Conservation (phyloP, 495 filamentous ascomycete species). For the Neurospora sp. region DNA sequence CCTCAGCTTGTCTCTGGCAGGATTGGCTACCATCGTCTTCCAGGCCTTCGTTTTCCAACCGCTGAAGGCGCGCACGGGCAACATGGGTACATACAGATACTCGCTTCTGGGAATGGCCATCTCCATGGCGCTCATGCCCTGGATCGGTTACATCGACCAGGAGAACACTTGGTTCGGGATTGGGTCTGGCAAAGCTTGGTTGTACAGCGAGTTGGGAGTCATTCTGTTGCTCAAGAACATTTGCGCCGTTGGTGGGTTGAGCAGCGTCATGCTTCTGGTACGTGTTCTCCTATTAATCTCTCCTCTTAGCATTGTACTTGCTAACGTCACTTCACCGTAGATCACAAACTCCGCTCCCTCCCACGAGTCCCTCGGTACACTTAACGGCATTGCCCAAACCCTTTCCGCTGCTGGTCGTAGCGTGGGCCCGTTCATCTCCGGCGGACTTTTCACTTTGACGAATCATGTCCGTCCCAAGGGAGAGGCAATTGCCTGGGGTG, state of each 20-base stretch:
- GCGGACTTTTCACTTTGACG: constrained; percentile 68
- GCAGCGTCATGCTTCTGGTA: constrained; percentile 79
- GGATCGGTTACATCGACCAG: constrained; percentile 64
- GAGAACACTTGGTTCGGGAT: constrained; percentile 32
- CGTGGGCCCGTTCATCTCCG: constrained; percentile 79
- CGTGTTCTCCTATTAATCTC: too few species aligned
- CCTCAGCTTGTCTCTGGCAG: constrained; percentile 74
- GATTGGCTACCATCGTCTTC: constrained; percentile 75
- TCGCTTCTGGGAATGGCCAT: constrained; percentile 74
- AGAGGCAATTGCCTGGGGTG: constrained; percentile 72
- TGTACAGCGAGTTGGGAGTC: constrained; percentile 66
- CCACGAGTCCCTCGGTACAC: constrained; percentile 72
- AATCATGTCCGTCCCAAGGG: constrained; percentile 63
- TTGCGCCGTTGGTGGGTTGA: constrained; percentile 77
- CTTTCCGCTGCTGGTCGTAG: constrained; percentile 86
- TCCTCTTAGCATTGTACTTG: too few species aligned
- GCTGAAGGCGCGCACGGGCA: constrained; percentile 73
- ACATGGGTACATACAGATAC: constrained; percentile 68
- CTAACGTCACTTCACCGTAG: too few species aligned
- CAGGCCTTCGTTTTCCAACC: constrained; percentile 75
- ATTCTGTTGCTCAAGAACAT: constrained; percentile 82
- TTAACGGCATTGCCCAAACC: constrained; percentile 92
- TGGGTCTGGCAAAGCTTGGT: constrained; percentile 49
- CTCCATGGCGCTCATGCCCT: constrained; percentile 81
- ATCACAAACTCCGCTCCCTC: constrained; percentile 90